A percentile compares a stretch with the other conserved stretches of the same genome.
Conservation (phyloP, 139 green algal genomes). For the Picochlorum sp. region DNA sequence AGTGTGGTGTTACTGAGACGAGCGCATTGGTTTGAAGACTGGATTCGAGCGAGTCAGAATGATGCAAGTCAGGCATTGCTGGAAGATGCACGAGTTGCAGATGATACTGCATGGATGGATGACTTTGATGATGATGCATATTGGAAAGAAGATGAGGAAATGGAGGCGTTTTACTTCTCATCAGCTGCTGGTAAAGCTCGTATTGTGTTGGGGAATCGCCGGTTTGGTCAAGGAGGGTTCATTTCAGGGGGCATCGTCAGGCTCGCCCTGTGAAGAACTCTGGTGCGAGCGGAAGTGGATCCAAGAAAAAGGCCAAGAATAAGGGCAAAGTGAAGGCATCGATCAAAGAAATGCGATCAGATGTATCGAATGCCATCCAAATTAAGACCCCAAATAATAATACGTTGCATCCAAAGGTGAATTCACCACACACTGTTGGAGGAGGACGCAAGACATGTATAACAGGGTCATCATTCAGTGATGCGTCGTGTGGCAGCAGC, state of each 20-base stretch:
- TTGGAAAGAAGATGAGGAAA: slow-evolving; percentile 56
- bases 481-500: too few relatives aligned
- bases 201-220: slow-evolving; percentile 69
- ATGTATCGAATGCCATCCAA: background rate
- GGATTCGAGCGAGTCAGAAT: slow-evolving; percentile 3
- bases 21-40: slow-evolving; percentile 65
- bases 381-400: slow-evolving; percentile 6
- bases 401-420: too few relatives aligned
- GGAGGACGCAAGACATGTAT: too few relatives aligned
- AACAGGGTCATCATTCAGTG: too few relatives aligned
- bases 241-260: slow-evolving; percentile 3
- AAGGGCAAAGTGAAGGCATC: background rate
- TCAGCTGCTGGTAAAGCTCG: slow-evolving; percentile 47
- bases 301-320: background rate
- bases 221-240: slow-evolving; percentile 51
- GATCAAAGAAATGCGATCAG: background rate
- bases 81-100: slow-evolving; percentile 20
- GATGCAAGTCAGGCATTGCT: background rate
- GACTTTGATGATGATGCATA: slow-evolving; percentile 42
- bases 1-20: slow-evolving; percentile 68
- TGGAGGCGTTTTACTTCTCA: slow-evolving; percentile 69
- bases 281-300: background rate
- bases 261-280: slow-evolving; percentile 8
- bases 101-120: slow-evolving; percentile 28
- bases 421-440: too few relatives aligned